Percentiles rank a stretch among this genome's conserved stretches.
These are phyloP conservation scores for Cercospora beticola DNA, from an alignment of 2,329 filamentous ascomycete species.

Conservation along the genomic window DNA sequence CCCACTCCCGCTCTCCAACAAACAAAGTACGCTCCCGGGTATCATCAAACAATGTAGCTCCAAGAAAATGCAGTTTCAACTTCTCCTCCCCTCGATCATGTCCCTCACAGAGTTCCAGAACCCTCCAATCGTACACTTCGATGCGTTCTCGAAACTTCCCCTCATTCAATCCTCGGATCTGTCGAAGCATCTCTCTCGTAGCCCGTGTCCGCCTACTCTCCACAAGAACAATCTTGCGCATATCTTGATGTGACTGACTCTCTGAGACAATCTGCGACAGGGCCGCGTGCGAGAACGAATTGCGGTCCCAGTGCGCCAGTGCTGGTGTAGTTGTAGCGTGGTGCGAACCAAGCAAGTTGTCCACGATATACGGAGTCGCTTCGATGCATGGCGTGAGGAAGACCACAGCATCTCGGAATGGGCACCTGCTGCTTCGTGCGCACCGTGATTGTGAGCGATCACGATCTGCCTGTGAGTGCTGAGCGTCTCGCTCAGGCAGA, in stretches of 20 bases:
- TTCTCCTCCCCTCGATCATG: conserved; percentile 23
- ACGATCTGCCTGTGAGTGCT: conserved; percentile 9
- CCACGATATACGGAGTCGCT: conserved; percentile 31
- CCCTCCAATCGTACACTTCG: conserved; percentile 37
- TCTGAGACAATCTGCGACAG: conserved; percentile 32
- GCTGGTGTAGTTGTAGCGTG: conserved; percentile 10
- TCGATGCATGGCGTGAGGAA: conserved; percentile 35
- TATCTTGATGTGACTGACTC: conserved; percentile 34
- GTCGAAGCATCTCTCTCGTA: conserved; percentile 18
- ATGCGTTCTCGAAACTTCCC: conserved; percentile 32
- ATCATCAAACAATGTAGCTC: conserved; percentile 33
- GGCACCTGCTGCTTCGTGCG: conserved; percentile 20
- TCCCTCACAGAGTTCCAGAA: conserved; percentile 28
- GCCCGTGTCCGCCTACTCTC: conserved; percentile 29
- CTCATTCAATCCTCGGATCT: conserved; percentile 27
- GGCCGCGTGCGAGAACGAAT: conserved; percentile 28
- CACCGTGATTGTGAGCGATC: conserved; percentile 10
- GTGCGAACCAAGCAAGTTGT: conserved; percentile 33
- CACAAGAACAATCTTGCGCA: conserved; percentile 37
- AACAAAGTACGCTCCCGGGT: conserved; percentile 26
- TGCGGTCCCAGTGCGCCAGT: conserved; percentile 36
- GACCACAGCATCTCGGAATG: conserved; percentile 27
- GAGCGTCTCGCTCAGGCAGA: neutral
- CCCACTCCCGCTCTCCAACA: conserved; percentile 22
- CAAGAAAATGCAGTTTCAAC: conserved; percentile 29